Conservation (phyloP, 768 basidiomycete genomes). For the Auricularia auricula-judae region DNA sequence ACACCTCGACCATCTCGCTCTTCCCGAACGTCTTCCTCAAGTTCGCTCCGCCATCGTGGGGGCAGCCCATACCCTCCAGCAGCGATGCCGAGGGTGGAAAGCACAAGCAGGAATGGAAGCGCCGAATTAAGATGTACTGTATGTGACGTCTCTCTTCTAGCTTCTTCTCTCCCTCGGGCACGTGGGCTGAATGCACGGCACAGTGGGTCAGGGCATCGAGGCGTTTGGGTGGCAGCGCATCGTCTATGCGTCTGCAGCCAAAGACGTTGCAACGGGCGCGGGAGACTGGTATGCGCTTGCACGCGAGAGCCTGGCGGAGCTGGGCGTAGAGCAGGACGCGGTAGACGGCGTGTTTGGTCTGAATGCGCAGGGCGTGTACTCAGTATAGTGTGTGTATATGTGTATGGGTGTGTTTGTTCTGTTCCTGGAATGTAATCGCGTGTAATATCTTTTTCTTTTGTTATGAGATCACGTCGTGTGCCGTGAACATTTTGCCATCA, state of each 20-base stretch:
- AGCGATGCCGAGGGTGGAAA: slow-evolving; percentile 18
- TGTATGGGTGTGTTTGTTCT: background rate
- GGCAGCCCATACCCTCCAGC: slow-evolving; percentile 32
- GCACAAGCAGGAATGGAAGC: slow-evolving; percentile 48
- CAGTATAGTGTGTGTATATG: background rate
- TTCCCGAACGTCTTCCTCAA: slow-evolving; percentile 63
- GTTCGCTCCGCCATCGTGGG: slow-evolving; percentile 69
- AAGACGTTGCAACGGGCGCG: slow-evolving; percentile 36
- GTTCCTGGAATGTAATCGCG: background rate
- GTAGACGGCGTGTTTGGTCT: slow-evolving; percentile 61
- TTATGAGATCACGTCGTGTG: background rate
- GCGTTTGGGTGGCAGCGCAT: slow-evolving; percentile 80
- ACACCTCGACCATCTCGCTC: slow-evolving; percentile 61
- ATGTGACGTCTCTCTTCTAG: slow-evolving; percentile 22
- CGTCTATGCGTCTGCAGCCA: slow-evolving; percentile 64
- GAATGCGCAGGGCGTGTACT: slow-evolving; percentile 38
- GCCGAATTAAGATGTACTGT: slow-evolving; percentile 80
- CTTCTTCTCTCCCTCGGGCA: background rate
- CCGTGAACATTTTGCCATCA: background rate
- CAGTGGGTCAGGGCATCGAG: slow-evolving; percentile 74
- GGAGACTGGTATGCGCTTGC: slow-evolving; percentile 76
- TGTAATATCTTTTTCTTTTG: background rate
- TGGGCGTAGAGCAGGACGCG: slow-evolving; percentile 66
- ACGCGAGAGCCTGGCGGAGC: slow-evolving; percentile 65
- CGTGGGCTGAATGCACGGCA: slow-evolving; percentile 25